These are phyloP conservation scores for Puccinia horiana DNA, from an alignment of 1,284 basidiomycete genomes.

Conservation along the genomic window DNA sequence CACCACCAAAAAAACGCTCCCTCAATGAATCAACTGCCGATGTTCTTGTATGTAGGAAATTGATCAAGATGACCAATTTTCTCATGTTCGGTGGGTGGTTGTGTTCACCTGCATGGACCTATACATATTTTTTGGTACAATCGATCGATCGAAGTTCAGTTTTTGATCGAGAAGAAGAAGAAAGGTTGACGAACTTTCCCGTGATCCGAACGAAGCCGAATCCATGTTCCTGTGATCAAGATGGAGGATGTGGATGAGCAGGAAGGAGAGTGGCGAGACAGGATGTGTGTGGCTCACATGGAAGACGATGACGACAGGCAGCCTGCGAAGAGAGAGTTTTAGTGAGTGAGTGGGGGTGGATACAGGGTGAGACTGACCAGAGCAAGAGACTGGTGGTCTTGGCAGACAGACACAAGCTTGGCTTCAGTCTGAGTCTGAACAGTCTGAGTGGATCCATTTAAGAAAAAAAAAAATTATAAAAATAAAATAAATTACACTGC, in stretches of 20 bases:
- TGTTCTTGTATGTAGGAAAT: background rate
- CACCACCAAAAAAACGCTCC: background rate
- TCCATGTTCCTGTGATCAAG: slow-evolving; percentile 33
- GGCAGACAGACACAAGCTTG: background rate
- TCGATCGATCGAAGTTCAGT: background rate
- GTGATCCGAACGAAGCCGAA: slow-evolving; percentile 20
- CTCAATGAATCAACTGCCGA: too few relatives aligned
- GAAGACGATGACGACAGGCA: slow-evolving; percentile 5
- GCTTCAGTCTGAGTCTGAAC: too few relatives aligned
- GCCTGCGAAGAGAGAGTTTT: background rate
- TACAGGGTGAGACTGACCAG: background rate
- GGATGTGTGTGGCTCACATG: slow-evolving; percentile 21
- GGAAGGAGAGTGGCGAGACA: background rate
- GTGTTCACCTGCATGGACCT: slow-evolving; percentile 37
- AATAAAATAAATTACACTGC: background rate
- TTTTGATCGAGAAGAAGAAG: background rate
- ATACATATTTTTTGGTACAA: background rate
- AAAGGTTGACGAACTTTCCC: background rate
- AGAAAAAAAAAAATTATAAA: background rate
- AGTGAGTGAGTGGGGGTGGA: background rate
- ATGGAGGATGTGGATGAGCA: background rate
- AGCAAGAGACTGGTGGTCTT: background rate
- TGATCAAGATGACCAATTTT: background rate
- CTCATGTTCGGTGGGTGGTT: too few relatives aligned
- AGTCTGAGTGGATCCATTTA: background rate